Evolutionary conservation across 78 protist species (phyloP).

Genomic region (Guillardia theta): DNA sequence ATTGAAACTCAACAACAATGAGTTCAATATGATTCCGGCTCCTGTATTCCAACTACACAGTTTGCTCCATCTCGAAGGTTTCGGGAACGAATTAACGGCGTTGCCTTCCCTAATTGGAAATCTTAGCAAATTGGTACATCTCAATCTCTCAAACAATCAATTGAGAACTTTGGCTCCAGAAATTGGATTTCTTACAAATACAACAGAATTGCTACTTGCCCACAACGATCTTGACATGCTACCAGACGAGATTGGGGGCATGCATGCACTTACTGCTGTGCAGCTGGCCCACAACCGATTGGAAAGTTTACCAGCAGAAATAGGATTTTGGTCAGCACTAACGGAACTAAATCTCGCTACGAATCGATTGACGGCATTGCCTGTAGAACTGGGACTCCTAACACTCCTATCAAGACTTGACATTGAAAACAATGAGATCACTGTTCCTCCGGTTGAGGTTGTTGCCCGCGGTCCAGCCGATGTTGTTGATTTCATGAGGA

Average conservation of each 20-base stretch:
- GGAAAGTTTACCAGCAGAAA: background rate
- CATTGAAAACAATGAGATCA: background rate
- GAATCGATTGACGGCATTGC: background rate
- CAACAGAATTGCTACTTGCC: background rate
- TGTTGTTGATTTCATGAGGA: background rate
- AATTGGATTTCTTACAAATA: background rate
- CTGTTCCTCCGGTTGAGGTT: background rate
- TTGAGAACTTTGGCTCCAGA: background rate
- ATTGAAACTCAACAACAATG: background rate
- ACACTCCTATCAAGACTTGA: background rate
- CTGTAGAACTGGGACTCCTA: background rate
- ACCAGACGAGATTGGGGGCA: background rate
- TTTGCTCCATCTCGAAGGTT: background rate
- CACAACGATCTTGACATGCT: slow-evolving; percentile 15
- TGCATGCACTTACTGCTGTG: background rate
- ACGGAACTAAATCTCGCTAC: background rate
- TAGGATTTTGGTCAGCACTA: background rate
- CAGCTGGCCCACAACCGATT: background rate
- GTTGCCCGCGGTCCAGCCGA: background rate
- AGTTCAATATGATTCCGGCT: background rate
- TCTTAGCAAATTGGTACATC: background rate
- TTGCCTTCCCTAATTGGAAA: background rate
- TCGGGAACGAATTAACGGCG: slow-evolving; percentile 34
- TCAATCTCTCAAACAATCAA: background rate
- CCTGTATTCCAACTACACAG: background rate